Percentiles rank a stretch among this genome's conserved stretches.
Evolutionary conservation across 139 green algal genomes (phyloP).

Genomic region (Monoraphidium neglectum): DNA sequence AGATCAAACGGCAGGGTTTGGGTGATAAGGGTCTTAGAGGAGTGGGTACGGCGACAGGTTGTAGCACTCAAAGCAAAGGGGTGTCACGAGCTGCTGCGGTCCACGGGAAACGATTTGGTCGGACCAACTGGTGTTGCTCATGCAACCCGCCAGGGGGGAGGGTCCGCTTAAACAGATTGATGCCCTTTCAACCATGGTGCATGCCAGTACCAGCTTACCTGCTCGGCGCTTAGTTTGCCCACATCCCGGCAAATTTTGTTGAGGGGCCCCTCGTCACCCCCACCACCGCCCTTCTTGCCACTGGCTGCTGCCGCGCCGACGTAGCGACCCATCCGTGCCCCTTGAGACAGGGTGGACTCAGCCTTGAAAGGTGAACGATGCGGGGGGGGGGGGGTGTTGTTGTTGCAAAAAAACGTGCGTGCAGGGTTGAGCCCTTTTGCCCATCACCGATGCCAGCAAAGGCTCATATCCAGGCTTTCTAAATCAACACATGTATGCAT

Average conservation of each 20-base stretch:
- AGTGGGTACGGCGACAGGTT: too few relatives aligned
- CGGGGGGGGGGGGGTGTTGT: not conserved
- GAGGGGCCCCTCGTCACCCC: constrained; percentile 33
- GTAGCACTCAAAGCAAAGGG: too few relatives aligned
- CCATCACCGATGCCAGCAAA: not conserved
- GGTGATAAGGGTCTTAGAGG: too few relatives aligned
- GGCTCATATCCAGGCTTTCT: not conserved
- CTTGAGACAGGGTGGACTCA: constrained; percentile 21
- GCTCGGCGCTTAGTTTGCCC: constrained; percentile 80
- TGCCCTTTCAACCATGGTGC: too few relatives aligned
- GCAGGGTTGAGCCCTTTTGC: not conserved
- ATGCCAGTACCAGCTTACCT: too few relatives aligned
- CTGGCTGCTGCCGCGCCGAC: constrained; percentile 14
- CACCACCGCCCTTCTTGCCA: constrained; percentile 37
- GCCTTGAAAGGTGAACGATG: not conserved
- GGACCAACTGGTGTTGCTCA: too few relatives aligned
- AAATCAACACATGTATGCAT: not conserved
- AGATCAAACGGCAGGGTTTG: too few relatives aligned
- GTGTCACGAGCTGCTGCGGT: too few relatives aligned
- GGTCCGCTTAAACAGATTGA: too few relatives aligned
- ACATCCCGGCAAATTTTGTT: constrained; percentile 61
- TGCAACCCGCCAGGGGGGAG: too few relatives aligned
- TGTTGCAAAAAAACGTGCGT: too few relatives aligned
- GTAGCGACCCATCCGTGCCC: constrained; percentile 24
- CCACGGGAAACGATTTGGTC: too few relatives aligned